phyloP scores from a whole-genome alignment of 495 filamentous ascomycete genomes.

The Elasticomyces elasticus region DNA sequence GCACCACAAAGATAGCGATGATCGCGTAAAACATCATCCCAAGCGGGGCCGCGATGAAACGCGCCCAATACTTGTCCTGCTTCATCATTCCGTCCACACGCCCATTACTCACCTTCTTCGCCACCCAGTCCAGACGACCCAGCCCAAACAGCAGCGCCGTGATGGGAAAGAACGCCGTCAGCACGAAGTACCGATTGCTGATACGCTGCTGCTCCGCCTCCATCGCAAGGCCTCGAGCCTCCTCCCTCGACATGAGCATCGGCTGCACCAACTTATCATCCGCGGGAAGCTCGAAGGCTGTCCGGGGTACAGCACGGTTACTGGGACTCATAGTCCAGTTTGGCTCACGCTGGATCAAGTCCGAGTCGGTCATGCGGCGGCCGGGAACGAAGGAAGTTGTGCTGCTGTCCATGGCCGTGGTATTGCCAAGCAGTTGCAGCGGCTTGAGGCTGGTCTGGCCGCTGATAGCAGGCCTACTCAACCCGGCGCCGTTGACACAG shows the following conservation, averaged over 20 bases:
- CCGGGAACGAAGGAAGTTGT: neutral
- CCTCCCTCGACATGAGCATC: neutral
- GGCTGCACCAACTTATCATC: neutral
- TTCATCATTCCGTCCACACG: conserved; percentile 7
- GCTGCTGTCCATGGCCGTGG: neutral
- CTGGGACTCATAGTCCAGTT: conserved; percentile 8
- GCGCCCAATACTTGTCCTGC: conserved; percentile 5
- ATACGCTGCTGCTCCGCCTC: conserved; percentile 1
- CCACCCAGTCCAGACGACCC: conserved; percentile 2
- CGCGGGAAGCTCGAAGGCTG: neutral
- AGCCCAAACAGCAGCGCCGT: conserved; percentile 12
- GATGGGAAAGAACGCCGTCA: neutral
- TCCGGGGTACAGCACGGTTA: neutral
- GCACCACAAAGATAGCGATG: neutral
- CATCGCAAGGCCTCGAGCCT: neutral
- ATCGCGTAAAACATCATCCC: conserved; percentile 1
- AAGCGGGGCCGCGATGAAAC: conserved; percentile 4
- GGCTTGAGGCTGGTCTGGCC: neutral
- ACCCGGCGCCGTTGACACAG: neutral
- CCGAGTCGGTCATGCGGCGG: conserved; percentile 10
- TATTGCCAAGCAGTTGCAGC: neutral
- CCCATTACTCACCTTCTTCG: neutral
- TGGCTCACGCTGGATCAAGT: conserved; percentile 7
- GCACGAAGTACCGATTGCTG: neutral
- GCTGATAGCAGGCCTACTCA: neutral